These are phyloP conservation scores for Mycena latifolia DNA, from an alignment of 768 basidiomycete species.

Conservation along the genomic window DNA sequence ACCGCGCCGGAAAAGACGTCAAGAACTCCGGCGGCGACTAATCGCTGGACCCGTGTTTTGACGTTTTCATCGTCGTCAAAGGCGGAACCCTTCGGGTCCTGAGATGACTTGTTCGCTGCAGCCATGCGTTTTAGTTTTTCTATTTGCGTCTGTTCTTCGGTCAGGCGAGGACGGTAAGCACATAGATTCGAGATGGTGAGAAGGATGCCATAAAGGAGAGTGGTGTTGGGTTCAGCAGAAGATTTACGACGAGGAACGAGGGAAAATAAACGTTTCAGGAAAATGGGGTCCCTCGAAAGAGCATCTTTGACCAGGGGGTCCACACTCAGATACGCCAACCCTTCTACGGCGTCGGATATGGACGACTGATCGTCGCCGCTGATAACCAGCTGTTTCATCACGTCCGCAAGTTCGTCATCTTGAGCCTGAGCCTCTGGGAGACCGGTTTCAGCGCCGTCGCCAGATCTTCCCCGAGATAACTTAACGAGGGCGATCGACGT, in stretches of 20 bases:
- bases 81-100: slow-evolving; percentile 46
- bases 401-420: slow-evolving; percentile 61
- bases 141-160: slow-evolving; percentile 86
- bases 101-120: slow-evolving; percentile 44
- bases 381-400: slow-evolving; percentile 70
- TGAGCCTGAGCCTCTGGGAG: slow-evolving; percentile 38
- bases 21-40: slow-evolving; percentile 74
- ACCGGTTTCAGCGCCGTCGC: slow-evolving; percentile 55
- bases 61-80: slow-evolving; percentile 80
- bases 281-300: slow-evolving; percentile 64
- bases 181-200: slow-evolving; percentile 83
- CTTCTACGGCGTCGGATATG: slow-evolving; percentile 80
- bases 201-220: slow-evolving; percentile 83
- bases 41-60: slow-evolving; percentile 65
- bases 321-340: slow-evolving; percentile 84
- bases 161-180: slow-evolving; percentile 75
- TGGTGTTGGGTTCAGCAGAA: slow-evolving; percentile 52
- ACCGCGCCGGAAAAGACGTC: slow-evolving; percentile 71
- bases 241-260: slow-evolving; percentile 66
- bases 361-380: slow-evolving; percentile 54
- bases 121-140: slow-evolving; percentile 86
- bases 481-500: slow-evolving; percentile 86
- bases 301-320: slow-evolving; percentile 72
- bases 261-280: slow-evolving; percentile 70
- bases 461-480: slow-evolving; percentile 67